A percentile compares a stretch with the other conserved stretches of the same genome.
phyloP scores from a whole-genome alignment of 108 stramenopile species.

The Cyclostephanos tholiformis region DNA sequence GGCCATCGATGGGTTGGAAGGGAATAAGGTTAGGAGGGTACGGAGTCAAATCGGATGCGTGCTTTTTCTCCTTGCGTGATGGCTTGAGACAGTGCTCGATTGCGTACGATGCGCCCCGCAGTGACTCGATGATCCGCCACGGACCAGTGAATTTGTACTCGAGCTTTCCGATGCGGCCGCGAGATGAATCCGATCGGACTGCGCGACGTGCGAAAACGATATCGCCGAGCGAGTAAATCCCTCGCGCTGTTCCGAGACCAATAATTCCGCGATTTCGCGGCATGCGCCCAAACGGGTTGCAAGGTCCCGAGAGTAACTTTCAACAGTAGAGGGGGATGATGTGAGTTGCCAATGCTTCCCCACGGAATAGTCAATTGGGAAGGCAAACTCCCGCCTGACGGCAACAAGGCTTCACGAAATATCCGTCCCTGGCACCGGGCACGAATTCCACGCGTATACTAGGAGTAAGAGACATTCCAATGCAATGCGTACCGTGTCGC shows the following conservation, averaged over 20 bases:
- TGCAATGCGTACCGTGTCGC: no score
- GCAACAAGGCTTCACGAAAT: background rate
- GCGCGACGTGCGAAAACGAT: no score
- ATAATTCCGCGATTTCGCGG: constrained; percentile 2
- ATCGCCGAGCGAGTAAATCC: constrained; percentile 1
- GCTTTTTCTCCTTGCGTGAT: background rate
- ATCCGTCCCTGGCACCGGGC: background rate
- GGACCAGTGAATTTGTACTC: background rate
- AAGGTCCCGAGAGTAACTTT: constrained; percentile 5
- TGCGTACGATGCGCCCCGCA: background rate
- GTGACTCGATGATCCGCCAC: background rate
- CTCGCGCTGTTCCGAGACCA: constrained; percentile 7
- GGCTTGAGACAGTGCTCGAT: background rate
- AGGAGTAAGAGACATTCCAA: no score
- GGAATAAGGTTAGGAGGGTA: background rate
- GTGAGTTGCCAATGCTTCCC: constrained; percentile 7
- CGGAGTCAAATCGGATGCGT: background rate
- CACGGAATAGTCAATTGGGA: constrained; percentile 34
- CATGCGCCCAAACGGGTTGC: constrained; percentile 3
- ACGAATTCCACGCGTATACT: no score
- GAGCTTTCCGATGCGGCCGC: background rate
- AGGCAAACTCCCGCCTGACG: constrained; percentile 10
- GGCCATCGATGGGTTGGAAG: background rate
- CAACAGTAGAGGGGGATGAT: background rate
- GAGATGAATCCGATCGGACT: no score